A percentile compares a stretch with the other conserved stretches of the same genome.
phyloP scores from a whole-genome alignment of 495 filamentous ascomycete genomes.

The Penicillium daleae region DNA sequence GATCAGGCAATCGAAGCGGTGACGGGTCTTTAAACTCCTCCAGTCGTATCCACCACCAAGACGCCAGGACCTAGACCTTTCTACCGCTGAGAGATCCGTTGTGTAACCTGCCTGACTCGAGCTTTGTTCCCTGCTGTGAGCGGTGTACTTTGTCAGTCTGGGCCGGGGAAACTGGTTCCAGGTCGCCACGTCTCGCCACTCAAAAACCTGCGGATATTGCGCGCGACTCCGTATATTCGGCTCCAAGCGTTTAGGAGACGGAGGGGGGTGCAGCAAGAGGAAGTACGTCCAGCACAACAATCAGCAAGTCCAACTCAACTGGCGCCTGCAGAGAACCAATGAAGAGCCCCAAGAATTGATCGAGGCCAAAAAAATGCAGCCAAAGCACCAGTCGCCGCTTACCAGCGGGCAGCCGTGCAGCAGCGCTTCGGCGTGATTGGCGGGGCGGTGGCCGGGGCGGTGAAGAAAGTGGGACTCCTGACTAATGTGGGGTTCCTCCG shows the following conservation, averaged over 20 bases:
- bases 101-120: slow-evolving; percentile 7
- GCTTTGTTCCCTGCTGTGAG: slow-evolving; percentile 8
- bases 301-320: background rate
- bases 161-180: background rate
- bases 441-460: slow-evolving; percentile 11
- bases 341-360: slow-evolving; percentile 3
- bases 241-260: background rate
- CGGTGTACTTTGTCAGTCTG: slow-evolving; percentile 19
- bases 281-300: background rate
- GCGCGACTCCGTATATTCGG: background rate
- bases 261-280: background rate
- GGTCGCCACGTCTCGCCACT: slow-evolving; percentile 28
- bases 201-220: background rate
- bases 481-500: background rate
- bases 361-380: slow-evolving; percentile 8
- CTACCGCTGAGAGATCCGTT: background rate
- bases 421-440: slow-evolving; percentile 13
- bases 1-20: slow-evolving; percentile 29
- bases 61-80: background rate
- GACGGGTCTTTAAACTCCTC: slow-evolving; percentile 6
- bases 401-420: slow-evolving; percentile 18
- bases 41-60: background rate
- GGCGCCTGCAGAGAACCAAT: slow-evolving; percentile 4
- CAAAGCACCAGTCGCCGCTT: slow-evolving; percentile 2
- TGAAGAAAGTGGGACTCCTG: slow-evolving; percentile 15